These are phyloP conservation scores for Amesomyces nigricolor DNA, from an alignment of 2,329 filamentous ascomycete genomes.

Conservation along the genomic window DNA sequence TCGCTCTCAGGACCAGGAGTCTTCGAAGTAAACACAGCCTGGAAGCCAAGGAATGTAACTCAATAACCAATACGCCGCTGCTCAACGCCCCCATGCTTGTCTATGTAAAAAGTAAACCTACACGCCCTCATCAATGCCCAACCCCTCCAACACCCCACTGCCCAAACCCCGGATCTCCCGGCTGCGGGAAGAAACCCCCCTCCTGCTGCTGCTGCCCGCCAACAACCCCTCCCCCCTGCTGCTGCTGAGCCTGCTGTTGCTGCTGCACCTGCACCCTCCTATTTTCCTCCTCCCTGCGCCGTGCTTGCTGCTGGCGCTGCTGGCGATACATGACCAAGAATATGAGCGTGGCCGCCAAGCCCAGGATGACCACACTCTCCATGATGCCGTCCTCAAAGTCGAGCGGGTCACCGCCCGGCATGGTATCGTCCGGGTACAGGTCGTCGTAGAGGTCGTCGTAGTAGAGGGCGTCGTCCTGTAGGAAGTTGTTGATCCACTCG, in stretches of 20 bases:
- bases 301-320: conserved; percentile 56
- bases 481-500: conserved; percentile 84
- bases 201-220: conserved; percentile 2
- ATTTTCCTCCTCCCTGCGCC: conserved; percentile 36
- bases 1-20: too few species aligned
- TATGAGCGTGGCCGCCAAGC: conserved; percentile 66
- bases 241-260: conserved; percentile 1
- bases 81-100: conserved; percentile 11
- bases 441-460: conserved; percentile 55
- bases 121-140: conserved; percentile 41
- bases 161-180: conserved; percentile 60
- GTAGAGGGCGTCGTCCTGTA: conserved; percentile 65
- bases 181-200: conserved; percentile 39
- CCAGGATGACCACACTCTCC: conserved; percentile 80
- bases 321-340: conserved; percentile 78
- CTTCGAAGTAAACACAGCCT: too few species aligned
- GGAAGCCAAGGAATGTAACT: background rate
- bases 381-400: conserved; percentile 64
- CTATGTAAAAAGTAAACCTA: background rate
- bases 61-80: conserved; percentile 13
- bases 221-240: background rate
- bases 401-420: conserved; percentile 51
- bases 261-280: conserved; percentile 21
- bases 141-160: conserved; percentile 61
- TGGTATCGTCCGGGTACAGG: conserved; percentile 49